phyloP scores from a whole-genome alignment of 2,329 filamentous ascomycete genomes.

The Apiospora aurea region DNA sequence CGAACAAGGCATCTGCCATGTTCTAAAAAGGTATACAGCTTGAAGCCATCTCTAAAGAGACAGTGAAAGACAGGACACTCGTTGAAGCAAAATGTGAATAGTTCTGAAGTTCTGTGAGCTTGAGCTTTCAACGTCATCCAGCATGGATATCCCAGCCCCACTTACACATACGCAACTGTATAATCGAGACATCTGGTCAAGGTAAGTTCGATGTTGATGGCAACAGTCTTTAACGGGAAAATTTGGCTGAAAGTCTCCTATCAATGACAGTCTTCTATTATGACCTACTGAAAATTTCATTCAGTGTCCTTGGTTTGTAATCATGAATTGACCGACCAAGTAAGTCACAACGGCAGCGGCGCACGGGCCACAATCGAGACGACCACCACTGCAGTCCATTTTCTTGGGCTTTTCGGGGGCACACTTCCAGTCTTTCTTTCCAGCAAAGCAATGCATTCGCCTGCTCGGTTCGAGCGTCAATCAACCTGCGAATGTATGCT shows the following conservation, averaged over 20 bases:
- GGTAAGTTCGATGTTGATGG: not conserved
- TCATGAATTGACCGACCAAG: not conserved
- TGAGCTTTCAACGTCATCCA: not conserved
- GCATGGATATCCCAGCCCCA: not conserved
- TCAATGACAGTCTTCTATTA: not conserved
- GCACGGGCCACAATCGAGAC: slow-evolving; percentile 10
- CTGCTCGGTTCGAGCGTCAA: slow-evolving; percentile 42
- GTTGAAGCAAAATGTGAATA: not conserved
- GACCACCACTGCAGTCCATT: not conserved
- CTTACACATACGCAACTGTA: not conserved
- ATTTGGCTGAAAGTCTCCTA: not conserved
- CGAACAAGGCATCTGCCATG: not conserved
- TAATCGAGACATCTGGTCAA: not conserved
- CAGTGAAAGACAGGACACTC: not conserved
- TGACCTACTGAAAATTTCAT: not conserved
- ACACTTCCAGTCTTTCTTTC: not conserved
- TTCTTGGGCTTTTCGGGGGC: not conserved
- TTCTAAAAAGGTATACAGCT: not conserved
- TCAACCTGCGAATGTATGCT: slow-evolving; percentile 41
- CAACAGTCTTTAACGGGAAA: not conserved
- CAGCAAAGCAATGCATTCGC: slow-evolving; percentile 38
- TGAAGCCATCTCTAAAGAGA: not conserved
- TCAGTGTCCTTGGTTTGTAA: not conserved
- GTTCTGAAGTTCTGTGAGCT: not conserved
- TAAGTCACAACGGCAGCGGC: not conserved